Evolutionary conservation across 1,284 basidiomycete genomes (phyloP).

Genomic region (Heterobasidion irregulare): DNA sequence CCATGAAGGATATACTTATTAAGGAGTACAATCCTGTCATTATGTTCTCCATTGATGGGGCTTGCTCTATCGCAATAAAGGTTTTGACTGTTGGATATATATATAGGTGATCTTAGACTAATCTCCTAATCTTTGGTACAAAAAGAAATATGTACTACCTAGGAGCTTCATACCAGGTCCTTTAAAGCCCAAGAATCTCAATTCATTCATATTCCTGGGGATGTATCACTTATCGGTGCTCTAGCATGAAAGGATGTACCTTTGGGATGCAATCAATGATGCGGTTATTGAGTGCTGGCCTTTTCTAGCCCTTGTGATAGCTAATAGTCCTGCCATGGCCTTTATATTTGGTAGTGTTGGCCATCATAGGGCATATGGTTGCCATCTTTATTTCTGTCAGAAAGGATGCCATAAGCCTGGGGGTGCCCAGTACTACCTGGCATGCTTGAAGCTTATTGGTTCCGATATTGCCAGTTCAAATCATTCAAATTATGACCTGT

Average conservation of each 20-base stretch:
- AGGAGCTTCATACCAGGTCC: constrained; percentile 24
- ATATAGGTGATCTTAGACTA: constrained; percentile 12
- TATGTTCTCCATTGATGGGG: constrained; percentile 22
- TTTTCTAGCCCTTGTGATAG: constrained; percentile 13
- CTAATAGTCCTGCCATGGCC: constrained; percentile 17
- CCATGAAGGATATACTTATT: no score
- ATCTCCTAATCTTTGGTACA: constrained; percentile 10
- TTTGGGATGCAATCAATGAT: constrained; percentile 18
- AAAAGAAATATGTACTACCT: constrained; percentile 18
- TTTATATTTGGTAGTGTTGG: constrained; percentile 25
- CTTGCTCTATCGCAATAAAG: constrained; percentile 24
- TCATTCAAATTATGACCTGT: constrained; percentile 17
- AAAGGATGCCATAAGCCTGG: constrained; percentile 18
- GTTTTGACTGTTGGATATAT: constrained; percentile 22
- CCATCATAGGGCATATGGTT: constrained; percentile 24
- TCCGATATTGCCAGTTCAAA: constrained; percentile 17
- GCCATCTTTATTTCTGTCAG: constrained; percentile 25
- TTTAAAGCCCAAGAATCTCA: constrained; percentile 24
- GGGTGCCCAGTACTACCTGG: constrained; percentile 23
- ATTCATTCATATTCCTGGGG: constrained; percentile 27
- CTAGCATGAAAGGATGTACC: constrained; percentile 12
- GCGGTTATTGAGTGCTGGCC: constrained; percentile 7
- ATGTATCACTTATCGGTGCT: constrained; percentile 18
- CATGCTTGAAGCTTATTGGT: constrained; percentile 18
- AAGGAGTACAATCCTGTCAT: no score